These are phyloP conservation scores for Hortiboletus campestris DNA, from an alignment of 768 basidiomycete species.

Conservation along the genomic window DNA sequence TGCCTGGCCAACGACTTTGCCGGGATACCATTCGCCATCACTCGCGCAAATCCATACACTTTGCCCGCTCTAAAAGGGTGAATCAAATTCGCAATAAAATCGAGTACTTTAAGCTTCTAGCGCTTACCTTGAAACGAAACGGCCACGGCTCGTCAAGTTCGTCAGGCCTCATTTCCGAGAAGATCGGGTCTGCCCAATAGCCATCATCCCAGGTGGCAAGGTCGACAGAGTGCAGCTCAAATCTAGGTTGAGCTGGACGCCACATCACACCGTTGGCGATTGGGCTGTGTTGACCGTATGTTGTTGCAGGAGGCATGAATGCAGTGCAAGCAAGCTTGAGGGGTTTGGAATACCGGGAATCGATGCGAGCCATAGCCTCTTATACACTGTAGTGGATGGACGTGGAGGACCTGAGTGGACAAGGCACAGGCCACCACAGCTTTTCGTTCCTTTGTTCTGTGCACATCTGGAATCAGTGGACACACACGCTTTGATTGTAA, in stretches of 20 bases:
- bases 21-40: conserved; percentile 50
- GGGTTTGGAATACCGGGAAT: not conserved
- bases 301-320: conserved; percentile 4
- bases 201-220: conserved; percentile 28
- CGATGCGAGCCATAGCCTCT: not conserved
- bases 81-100: not conserved
- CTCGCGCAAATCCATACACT: conserved; percentile 51
- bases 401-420: conserved; percentile 6
- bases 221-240: conserved; percentile 22
- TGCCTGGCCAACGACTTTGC: conserved; percentile 45
- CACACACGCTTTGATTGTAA: conserved; percentile 6
- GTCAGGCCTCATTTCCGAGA: conserved; percentile 31
- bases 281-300: not conserved
- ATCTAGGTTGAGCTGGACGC: not conserved
- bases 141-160: conserved; percentile 51
- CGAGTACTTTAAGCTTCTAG: not conserved
- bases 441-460: conserved; percentile 17
- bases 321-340: not conserved
- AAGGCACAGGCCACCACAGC: conserved; percentile 17
- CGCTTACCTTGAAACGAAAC: conserved; percentile 46
- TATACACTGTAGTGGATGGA: conserved; percentile 11
- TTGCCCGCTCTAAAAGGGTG: conserved; percentile 42
- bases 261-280: not conserved
- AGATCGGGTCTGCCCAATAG: conserved; percentile 15
- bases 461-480: conserved; percentile 5